Conservation (phyloP, 805 yeast species). For the Kuraishia floccosa region DNA sequence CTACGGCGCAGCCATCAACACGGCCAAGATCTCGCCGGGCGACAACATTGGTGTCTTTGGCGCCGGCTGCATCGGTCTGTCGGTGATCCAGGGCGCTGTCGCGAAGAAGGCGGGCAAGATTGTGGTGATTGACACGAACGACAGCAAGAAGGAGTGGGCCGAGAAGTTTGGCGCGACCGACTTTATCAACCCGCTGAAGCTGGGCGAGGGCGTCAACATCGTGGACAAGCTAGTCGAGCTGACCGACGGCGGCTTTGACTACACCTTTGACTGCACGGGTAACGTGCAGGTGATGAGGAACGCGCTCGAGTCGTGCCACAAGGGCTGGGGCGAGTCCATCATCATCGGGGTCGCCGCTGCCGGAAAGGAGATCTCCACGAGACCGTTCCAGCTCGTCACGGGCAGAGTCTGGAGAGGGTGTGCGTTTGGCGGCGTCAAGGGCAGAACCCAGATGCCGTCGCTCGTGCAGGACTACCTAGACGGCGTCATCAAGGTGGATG, state of each 20-base stretch:
- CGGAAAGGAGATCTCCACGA: conserved; percentile 90
- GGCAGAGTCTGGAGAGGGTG: conserved; percentile 99
- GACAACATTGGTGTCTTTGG: conserved; percentile 96
- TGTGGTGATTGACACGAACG: conserved; percentile 82
- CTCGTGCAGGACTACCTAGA: conserved; percentile 76
- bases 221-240: conserved; percentile 75
- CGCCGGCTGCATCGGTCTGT: conserved; percentile 94
- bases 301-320: conserved; percentile 95
- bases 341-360: conserved; percentile 98
- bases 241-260: conserved; percentile 97
- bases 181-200: conserved; percentile 74
- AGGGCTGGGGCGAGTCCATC: conserved; percentile 97
- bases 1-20: conserved; percentile 92
- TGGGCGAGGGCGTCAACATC: conserved; percentile 63
- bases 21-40: conserved; percentile 84
- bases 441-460: conserved; percentile 89
- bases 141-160: conserved; percentile 79
- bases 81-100: conserved; percentile 92
- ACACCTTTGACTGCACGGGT: conserved; percentile 97
- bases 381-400: conserved; percentile 98
- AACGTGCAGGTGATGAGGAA: conserved; percentile 90
- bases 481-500: conserved; percentile 83
- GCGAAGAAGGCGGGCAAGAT: conserved; percentile 71
- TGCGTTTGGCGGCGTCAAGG: conserved; percentile 99
- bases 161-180: conserved; percentile 89